A percentile compares a stretch with the other conserved stretches of the same genome.
Conservation (phyloP, 2,329 filamentous ascomycete species). For the Colletotrichum destructivum region DNA sequence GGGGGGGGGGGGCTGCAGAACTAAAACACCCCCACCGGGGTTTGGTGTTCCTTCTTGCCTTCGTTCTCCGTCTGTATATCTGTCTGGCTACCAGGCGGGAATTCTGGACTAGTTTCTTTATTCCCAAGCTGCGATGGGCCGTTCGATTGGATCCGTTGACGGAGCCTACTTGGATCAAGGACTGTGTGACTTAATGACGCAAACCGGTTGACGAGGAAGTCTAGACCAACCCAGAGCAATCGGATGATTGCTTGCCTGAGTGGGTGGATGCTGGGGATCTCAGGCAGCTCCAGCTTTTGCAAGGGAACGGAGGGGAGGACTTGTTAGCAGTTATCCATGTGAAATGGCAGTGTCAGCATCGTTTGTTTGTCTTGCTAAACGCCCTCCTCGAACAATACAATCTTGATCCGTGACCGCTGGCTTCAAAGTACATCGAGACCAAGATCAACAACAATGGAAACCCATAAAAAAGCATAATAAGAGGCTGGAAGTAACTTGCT, state of each 20-base stretch:
- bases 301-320: neutral
- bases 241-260: neutral
- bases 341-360: neutral
- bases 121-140: neutral
- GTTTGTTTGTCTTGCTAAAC: constrained; percentile 9
- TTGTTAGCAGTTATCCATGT: neutral
- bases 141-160: neutral
- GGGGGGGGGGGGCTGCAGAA: neutral
- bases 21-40: neutral
- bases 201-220: neutral
- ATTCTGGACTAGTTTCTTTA: too few relatives aligned
- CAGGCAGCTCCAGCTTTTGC: neutral
- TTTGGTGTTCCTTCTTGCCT: neutral
- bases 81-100: too few relatives aligned
- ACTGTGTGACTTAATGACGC: neutral
- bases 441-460: neutral
- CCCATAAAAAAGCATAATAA: neutral
- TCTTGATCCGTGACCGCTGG: too few relatives aligned
- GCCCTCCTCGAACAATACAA: neutral
- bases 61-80: too few relatives aligned
- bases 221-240: neutral
- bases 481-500: too few relatives aligned
- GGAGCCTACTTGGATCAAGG: neutral
- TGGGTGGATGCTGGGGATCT: neutral
- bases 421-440: neutral